These are phyloP conservation scores for Podospora conica DNA, from an alignment of 495 filamentous ascomycete genomes.

Conservation along the genomic window DNA sequence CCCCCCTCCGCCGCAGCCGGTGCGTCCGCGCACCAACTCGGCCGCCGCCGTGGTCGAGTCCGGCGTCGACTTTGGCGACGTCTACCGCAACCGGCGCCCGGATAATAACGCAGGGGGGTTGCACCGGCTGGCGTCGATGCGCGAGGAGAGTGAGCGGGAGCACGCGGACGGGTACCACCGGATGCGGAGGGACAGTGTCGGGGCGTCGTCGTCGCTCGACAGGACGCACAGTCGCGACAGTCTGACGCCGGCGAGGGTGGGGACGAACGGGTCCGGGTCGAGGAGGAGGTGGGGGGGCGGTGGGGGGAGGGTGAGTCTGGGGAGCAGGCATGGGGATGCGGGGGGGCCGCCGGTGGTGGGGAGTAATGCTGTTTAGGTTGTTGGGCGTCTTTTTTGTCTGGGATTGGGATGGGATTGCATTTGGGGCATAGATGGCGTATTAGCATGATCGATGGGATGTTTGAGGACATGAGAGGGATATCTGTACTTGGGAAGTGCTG, in stretches of 20 bases:
- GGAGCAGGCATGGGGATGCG: too few species aligned
- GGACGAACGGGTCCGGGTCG: not conserved
- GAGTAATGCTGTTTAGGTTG: not conserved
- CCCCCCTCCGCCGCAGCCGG: not conserved
- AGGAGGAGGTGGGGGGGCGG: not conserved
- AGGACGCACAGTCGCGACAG: not conserved
- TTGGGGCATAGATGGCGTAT: not conserved
- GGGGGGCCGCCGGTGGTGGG: not conserved
- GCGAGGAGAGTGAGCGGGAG: not conserved
- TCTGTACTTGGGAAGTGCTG: constrained; percentile 11
- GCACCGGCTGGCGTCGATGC: not conserved
- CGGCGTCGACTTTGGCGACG: constrained; percentile 30
- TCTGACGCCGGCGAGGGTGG: not conserved
- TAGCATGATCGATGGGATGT: too few species aligned
- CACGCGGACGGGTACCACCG: not conserved
- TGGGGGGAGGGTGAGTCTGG: not conserved
- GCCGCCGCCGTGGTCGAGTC: constrained; percentile 24
- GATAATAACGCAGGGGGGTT: not conserved
- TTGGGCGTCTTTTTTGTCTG: not conserved
- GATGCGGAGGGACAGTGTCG: not conserved
- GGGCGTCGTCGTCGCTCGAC: not conserved
- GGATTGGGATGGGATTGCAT: not conserved
- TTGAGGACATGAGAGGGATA: too few species aligned
- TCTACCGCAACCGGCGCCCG: constrained; percentile 22
- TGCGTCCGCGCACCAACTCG: constrained; percentile 16